phyloP scores from a whole-genome alignment of 495 filamentous ascomycete genomes.

The Penicillium verhagenii region DNA sequence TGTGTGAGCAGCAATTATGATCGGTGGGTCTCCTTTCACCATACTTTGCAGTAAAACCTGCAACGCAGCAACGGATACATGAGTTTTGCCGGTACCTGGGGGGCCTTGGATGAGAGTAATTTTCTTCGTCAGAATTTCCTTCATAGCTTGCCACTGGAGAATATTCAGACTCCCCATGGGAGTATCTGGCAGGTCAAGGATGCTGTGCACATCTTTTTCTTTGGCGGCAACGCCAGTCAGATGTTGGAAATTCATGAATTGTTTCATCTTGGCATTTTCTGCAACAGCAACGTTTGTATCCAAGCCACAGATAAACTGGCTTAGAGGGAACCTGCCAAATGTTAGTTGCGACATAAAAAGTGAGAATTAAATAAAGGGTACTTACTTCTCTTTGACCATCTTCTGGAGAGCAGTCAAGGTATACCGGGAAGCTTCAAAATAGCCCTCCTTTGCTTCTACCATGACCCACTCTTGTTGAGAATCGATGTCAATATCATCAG shows the following conservation, averaged over 20 bases:
- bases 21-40: constrained; percentile 59
- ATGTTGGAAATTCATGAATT: constrained; percentile 46
- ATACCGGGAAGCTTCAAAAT: constrained; percentile 73
- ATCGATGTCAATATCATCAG: constrained; percentile 65
- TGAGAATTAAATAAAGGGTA: not conserved
- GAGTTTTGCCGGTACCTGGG: constrained; percentile 88
- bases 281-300: constrained; percentile 48
- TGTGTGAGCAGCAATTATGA: constrained; percentile 81
- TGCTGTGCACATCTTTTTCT: constrained; percentile 32
- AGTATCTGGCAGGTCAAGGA: constrained; percentile 52
- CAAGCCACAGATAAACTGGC: constrained; percentile 57
- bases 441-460: constrained; percentile 69
- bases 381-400: constrained; percentile 59
- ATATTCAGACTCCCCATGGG: constrained; percentile 58
- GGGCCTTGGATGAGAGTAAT: constrained; percentile 86
- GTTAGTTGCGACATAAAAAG: constrained; percentile 10
- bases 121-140: constrained; percentile 67
- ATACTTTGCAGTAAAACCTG: constrained; percentile 65
- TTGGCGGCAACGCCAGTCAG: constrained; percentile 17
- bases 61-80: constrained; percentile 70
- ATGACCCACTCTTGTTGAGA: constrained; percentile 71
- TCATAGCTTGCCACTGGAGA: constrained; percentile 67
- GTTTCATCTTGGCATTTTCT: constrained; percentile 46
- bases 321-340: constrained; percentile 56
- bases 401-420: constrained; percentile 72